Conservation (phyloP, 371 early-diverging fungal genomes). For the Mortierella sp. region DNA sequence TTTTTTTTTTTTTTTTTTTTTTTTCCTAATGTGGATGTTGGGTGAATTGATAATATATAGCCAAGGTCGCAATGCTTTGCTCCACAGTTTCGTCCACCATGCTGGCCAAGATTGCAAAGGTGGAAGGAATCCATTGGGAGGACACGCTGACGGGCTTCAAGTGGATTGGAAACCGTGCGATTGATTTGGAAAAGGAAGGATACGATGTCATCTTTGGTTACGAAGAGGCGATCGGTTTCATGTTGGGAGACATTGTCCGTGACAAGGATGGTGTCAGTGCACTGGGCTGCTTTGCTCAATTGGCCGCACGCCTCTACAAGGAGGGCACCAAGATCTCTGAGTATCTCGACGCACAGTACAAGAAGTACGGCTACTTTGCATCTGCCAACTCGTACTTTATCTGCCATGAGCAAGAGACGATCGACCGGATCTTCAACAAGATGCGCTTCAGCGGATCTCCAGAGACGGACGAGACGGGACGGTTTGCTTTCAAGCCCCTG, state of each 20-base stretch:
- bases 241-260: constrained; percentile 77
- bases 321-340: constrained; percentile 68
- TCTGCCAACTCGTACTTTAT: constrained; percentile 91
- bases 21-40: neutral
- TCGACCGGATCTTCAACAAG: constrained; percentile 77
- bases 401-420: constrained; percentile 80
- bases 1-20: constrained; percentile 1
- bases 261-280: constrained; percentile 93
- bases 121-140: constrained; percentile 84
- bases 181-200: constrained; percentile 70
- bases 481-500: constrained; percentile 55
- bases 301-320: constrained; percentile 76
- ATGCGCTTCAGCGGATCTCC: constrained; percentile 79
- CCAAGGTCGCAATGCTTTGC: constrained; percentile 83
- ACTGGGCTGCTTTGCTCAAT: constrained; percentile 83
- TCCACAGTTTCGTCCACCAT: constrained; percentile 92
- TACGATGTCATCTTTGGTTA: constrained; percentile 82
- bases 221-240: constrained; percentile 96
- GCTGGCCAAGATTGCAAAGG: constrained; percentile 78
- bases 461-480: constrained; percentile 42
- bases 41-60: constrained; percentile 25
- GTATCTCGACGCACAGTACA: constrained; percentile 79
- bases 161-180: constrained; percentile 91
- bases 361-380: constrained; percentile 88
- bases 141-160: constrained; percentile 97